phyloP scores from a whole-genome alignment of 228 moss, liverwort and hornwort genomes.

The Sphagnum magellanicum region DNA sequence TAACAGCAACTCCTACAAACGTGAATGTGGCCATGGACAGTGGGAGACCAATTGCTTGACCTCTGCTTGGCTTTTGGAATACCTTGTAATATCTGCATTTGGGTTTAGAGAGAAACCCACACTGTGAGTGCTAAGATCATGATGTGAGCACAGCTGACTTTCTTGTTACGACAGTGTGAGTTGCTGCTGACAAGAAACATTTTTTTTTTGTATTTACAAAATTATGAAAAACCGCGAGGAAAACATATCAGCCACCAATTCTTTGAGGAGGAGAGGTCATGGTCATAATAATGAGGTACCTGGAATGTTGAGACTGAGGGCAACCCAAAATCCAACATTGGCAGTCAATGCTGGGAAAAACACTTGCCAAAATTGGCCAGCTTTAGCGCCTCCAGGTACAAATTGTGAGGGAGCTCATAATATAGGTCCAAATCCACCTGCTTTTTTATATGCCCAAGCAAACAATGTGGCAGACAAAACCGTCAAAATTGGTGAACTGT shows the following conservation, averaged over 20 bases:
- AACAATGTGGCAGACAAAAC: constrained; percentile 26
- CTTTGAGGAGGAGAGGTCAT: too few species aligned
- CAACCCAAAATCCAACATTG: constrained; percentile 45
- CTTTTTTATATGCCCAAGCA: constrained; percentile 22
- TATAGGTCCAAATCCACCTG: constrained; percentile 46
- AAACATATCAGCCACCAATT: too few species aligned
- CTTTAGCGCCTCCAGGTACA: constrained; percentile 21
- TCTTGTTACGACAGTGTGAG: too few species aligned
- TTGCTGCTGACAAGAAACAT: too few species aligned
- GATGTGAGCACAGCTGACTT: too few species aligned
- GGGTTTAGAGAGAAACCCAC: too few species aligned
- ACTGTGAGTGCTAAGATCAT: too few species aligned
- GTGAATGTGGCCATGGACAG: constrained; percentile 39
- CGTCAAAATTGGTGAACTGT: too few species aligned
- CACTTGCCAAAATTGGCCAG: constrained; percentile 4
- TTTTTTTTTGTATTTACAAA: too few species aligned
- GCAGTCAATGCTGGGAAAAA: constrained; percentile 45
- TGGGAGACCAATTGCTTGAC: constrained; percentile 12
- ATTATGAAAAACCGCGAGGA: too few species aligned
- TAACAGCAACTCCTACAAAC: constrained; percentile 38
- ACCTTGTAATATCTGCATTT: constrained; percentile 37
- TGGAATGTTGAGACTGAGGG: constrained; percentile 44
- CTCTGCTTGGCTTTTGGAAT: constrained; percentile 34
- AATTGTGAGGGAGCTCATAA: constrained; percentile 36
- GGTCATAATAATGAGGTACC: constrained; percentile 2